Evolutionary conservation across 805 yeast species (phyloP).

Genomic region (Yamadazyma phyllophila): DNA sequence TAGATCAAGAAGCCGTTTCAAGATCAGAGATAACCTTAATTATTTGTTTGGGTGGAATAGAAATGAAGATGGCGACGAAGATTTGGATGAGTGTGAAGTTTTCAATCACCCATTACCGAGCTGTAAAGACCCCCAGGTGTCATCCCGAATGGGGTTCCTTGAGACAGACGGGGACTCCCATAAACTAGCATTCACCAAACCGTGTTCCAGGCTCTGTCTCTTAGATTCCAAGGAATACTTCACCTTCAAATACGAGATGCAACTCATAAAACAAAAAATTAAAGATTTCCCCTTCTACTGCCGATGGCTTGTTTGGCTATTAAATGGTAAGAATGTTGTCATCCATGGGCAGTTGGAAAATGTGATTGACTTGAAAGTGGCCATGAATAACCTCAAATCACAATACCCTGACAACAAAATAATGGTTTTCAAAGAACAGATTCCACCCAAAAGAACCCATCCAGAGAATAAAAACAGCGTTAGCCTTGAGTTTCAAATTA

Average conservation of each 20-base stretch:
- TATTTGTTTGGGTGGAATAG: constrained; percentile 12
- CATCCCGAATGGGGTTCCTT: not conserved
- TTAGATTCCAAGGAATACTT: constrained; percentile 12
- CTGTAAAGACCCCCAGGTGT: no score
- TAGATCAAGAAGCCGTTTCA: constrained; percentile 14
- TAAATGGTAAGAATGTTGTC: not conserved
- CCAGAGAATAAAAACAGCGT: constrained; percentile 14
- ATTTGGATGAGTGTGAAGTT: no score
- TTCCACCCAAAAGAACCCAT: constrained; percentile 16
- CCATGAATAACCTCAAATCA: not conserved
- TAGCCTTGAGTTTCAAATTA: constrained; percentile 18
- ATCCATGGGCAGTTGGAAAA: not conserved
- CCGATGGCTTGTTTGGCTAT: constrained; percentile 14
- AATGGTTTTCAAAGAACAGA: constrained; percentile 16
- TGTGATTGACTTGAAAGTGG: constrained; percentile 3
- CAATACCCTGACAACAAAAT: constrained; percentile 9
- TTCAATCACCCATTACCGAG: not conserved
- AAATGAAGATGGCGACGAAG: not conserved
- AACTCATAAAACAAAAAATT: constrained; percentile 7
- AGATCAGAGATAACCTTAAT: constrained; percentile 17
- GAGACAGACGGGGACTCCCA: not conserved
- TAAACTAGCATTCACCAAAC: constrained; percentile 9
- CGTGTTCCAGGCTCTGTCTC: constrained; percentile 18
- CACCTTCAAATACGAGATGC: constrained; percentile 14
- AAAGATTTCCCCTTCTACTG: constrained; percentile 18